These are phyloP conservation scores for Coccinonectria pachysandricola DNA, from an alignment of 2,329 filamentous ascomycete genomes.

Conservation along the genomic window DNA sequence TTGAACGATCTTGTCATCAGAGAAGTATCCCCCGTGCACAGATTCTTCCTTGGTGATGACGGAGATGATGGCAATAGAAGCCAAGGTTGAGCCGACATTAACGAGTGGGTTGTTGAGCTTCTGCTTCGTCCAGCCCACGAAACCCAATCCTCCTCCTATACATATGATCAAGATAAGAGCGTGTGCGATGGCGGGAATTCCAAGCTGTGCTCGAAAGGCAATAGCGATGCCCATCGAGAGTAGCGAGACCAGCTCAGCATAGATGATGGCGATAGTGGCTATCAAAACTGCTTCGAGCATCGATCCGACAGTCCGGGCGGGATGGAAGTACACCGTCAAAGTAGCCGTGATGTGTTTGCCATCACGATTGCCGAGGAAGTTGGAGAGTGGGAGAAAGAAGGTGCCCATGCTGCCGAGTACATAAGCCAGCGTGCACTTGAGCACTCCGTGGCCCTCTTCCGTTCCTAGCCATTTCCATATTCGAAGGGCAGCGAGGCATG, in stretches of 20 bases:
- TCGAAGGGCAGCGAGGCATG: slow-evolving; percentile 33
- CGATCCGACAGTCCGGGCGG: slow-evolving; percentile 72
- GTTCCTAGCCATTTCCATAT: slow-evolving; percentile 51
- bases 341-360: slow-evolving; percentile 92
- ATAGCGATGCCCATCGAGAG: slow-evolving; percentile 84
- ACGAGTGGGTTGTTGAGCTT: slow-evolving; percentile 67
- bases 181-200: slow-evolving; percentile 63
- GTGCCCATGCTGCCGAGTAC: slow-evolving; percentile 77
- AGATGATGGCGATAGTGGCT: slow-evolving; percentile 67
- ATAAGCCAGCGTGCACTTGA: slow-evolving; percentile 90
- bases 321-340: slow-evolving; percentile 90
- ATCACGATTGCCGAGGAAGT: slow-evolving; percentile 70
- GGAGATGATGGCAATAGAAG: slow-evolving; percentile 81
- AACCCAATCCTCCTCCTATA: slow-evolving; percentile 74
- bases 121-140: slow-evolving; percentile 83
- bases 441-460: slow-evolving; percentile 64
- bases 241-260: slow-evolving; percentile 58
- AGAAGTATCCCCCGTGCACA: slow-evolving; percentile 72
- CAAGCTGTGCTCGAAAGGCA: slow-evolving; percentile 58
- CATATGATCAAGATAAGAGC: slow-evolving; percentile 72
- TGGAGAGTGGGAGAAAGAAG: slow-evolving; percentile 63
- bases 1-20: slow-evolving; percentile 69
- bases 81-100: slow-evolving; percentile 74
- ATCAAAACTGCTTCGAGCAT: slow-evolving; percentile 81
- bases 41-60: slow-evolving; percentile 86